phyloP scores from a whole-genome alignment of 139 green algal species.

The Volvox reticuliferus region DNA sequence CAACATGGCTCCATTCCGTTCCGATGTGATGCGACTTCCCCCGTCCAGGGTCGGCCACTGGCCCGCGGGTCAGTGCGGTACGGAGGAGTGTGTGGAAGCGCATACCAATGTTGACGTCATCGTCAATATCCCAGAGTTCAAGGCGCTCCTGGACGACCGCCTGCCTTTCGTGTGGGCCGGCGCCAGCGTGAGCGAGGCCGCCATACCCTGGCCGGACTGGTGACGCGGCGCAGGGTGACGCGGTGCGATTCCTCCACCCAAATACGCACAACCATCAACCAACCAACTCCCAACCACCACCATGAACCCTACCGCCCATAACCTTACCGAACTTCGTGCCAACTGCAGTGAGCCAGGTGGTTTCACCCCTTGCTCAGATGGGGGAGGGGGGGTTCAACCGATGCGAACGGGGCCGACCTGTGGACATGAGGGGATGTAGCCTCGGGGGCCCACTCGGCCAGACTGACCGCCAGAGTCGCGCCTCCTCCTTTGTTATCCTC shows the following conservation, averaged over 20 bases:
- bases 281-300: no score
- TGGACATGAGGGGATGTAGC: no score
- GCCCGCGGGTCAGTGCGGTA: constrained; percentile 73
- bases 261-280: background rate
- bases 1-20: background rate
- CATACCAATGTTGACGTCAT: constrained; percentile 89
- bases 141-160: constrained; percentile 70
- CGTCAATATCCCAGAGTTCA: constrained; percentile 71
- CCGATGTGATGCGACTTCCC: background rate
- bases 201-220: constrained; percentile 70
- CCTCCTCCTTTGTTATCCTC: no score
- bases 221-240: background rate
- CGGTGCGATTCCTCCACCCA: background rate
- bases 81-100: constrained; percentile 89
- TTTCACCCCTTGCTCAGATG: no score
- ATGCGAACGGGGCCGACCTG: no score
- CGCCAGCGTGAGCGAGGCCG: constrained; percentile 62
- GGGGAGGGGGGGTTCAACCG: no score
- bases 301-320: no score
- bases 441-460: no score
- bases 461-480: no score
- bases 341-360: no score
- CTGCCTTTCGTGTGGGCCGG: constrained; percentile 77
- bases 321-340: no score
- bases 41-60: constrained; percentile 72